Evolutionary conservation across 2,329 filamentous ascomycete genomes (phyloP).

Genomic region (Diaporthe australafricana): DNA sequence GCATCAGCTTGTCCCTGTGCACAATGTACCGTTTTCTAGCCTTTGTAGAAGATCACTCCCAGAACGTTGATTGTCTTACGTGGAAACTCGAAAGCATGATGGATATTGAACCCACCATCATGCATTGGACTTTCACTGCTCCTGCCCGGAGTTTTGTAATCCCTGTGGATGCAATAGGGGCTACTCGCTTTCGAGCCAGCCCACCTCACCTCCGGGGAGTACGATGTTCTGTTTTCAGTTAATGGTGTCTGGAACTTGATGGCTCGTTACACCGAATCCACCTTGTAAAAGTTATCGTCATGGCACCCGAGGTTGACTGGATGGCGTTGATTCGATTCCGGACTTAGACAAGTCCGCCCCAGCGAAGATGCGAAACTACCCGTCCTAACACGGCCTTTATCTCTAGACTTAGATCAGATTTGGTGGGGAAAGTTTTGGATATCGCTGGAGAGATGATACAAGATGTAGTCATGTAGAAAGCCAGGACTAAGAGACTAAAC

Average conservation of each 20-base stretch:
- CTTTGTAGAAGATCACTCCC: neutral
- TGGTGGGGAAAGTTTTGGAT: neutral
- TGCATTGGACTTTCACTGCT: neutral
- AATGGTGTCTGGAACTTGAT: neutral
- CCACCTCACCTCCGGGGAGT: neutral
- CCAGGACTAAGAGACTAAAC: neutral
- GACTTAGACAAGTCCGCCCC: conserved; percentile 13
- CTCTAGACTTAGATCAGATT: neutral
- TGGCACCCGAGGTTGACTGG: neutral
- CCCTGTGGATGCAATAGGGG: conserved; percentile 1
- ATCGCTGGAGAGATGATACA: conserved; percentile 1
- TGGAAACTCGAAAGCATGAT: neutral
- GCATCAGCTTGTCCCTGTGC: neutral
- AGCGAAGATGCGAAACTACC: neutral
- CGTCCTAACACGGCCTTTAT: neutral
- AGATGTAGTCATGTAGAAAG: neutral
- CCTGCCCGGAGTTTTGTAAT: neutral
- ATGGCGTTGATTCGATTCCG: neutral
- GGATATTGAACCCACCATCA: neutral
- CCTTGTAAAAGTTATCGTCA: neutral
- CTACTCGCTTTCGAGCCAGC: neutral
- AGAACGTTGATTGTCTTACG: neutral
- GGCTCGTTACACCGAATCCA: neutral
- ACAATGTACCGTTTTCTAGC: neutral
- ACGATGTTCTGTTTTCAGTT: neutral